phyloP scores from a whole-genome alignment of 148 eudicot species.

The Fagopyrum homotropicum region DNA sequence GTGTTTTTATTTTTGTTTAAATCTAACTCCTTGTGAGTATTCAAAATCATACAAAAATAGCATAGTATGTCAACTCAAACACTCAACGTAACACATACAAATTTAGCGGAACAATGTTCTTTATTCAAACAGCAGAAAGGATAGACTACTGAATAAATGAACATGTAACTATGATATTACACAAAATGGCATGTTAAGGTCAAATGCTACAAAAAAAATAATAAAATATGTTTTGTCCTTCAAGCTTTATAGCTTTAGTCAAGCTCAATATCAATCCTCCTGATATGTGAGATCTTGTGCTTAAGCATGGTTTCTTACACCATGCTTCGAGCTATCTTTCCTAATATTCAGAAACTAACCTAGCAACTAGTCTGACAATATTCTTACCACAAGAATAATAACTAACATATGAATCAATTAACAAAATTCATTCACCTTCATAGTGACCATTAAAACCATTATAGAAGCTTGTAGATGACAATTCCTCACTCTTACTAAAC shows the following conservation, averaged over 20 bases:
- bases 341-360: background rate
- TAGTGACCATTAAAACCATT: slow-evolving; percentile 11
- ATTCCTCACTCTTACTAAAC: background rate
- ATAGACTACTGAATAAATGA: too few species aligned
- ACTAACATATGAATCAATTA: background rate
- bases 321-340: background rate
- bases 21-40: background rate
- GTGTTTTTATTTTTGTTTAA: background rate
- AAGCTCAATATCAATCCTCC: too few species aligned
- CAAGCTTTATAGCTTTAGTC: too few species aligned
- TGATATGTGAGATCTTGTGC: too few species aligned
- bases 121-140: background rate
- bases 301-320: too few species aligned
- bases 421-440: slow-evolving; percentile 5
- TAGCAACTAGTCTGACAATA: background rate
- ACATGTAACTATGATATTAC: too few species aligned
- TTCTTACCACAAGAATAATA: background rate
- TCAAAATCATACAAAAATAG: background rate
- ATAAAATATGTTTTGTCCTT: too few species aligned
- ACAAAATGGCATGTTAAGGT: too few species aligned
- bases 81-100: too few species aligned
- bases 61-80: too few species aligned
- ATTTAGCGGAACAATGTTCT: too few species aligned
- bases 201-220: background rate
- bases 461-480: slow-evolving; percentile 8